Evolutionary conservation across 2,329 filamentous ascomycete species (phyloP).

Genomic region (Diaporthe batatas): DNA sequence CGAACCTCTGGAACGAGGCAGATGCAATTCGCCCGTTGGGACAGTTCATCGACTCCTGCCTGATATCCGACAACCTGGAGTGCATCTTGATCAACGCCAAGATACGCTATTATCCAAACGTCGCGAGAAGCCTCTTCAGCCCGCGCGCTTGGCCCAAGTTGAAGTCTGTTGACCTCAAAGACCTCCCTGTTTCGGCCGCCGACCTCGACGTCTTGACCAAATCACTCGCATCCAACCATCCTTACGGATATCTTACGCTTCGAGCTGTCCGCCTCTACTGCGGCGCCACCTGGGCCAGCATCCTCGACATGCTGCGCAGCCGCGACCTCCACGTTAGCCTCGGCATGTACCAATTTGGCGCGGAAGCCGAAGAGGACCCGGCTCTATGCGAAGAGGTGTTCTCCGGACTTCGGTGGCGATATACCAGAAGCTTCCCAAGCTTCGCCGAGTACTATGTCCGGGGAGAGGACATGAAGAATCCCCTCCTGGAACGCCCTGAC

Average conservation of each 20-base stretch:
- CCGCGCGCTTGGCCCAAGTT: neutral
- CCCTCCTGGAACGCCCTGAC: neutral
- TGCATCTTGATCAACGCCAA: neutral
- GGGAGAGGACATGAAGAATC: neutral
- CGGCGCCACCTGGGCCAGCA: neutral
- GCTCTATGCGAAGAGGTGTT: neutral
- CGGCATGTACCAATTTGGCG: rapidly evolving
- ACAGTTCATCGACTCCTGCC: neutral
- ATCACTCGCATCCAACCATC: neutral
- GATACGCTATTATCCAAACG: neutral
- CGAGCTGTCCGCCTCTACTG: neutral
- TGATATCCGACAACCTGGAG: neutral
- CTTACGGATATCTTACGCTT: neutral
- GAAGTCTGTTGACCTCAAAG: neutral
- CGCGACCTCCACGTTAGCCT: neutral
- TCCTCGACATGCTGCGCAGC: neutral
- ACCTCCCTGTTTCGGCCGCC: neutral
- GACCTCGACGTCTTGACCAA: neutral
- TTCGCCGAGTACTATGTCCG: neutral
- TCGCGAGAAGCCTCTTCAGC: neutral
- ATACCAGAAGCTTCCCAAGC: neutral
- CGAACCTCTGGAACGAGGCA: neutral
- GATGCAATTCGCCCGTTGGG: neutral
- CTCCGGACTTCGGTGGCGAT: rapidly evolving
- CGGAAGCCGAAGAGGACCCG: neutral